Base-by-base conservation (phyloP, 2,329 filamentous ascomycete species). In the Cryphonectria nitschkei region DNA sequence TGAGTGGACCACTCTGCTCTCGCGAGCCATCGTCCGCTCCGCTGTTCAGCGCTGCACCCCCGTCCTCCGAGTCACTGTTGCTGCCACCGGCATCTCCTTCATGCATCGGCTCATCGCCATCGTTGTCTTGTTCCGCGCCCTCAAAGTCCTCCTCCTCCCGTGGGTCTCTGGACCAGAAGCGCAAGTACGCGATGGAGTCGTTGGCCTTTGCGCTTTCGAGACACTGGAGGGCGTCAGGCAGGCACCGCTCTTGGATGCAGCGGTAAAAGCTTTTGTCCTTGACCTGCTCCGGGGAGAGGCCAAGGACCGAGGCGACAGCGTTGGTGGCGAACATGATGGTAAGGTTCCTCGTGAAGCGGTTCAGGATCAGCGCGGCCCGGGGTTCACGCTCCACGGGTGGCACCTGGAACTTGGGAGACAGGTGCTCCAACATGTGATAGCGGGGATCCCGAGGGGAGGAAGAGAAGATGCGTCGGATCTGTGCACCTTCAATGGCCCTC, bases 301-400 rank as follows among this genome's bases (percentile, higher is more conserved):
- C 93, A 32, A 97, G 86, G 69, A 97, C 91, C n/a, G 90, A 86
- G 29, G 89, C 82, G 37, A 97, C 86, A 1, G 93, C 91, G 75
- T 90, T 90, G 0, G 94, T 97, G 16, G 93, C 93, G 80, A 94
- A 97, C 92, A 97, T 94, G 77, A 97, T 89, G 32, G 91, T 92
- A 70, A 95, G 83, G 8, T 92, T 94, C 22, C 93, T 87, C 2
- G 93, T 95, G 78, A 97, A 97, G 19, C 94, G 88, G 77, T 97
- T 97, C 34, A 97, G 83, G 74, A 97, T 96, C 5, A 97, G 84
- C 26, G 94, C 93, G 2, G 93, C 94, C 56, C 94, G 88, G 11
- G 93, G 93, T 79, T 97, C 94, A 74, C 93, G 91, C 69, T 88
- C 87, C 74, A 86, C 86, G 22, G 88, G 83, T 0, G 89, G 83